phyloP scores from a whole-genome alignment of 768 basidiomycete species.

The Podaxis sp. region DNA sequence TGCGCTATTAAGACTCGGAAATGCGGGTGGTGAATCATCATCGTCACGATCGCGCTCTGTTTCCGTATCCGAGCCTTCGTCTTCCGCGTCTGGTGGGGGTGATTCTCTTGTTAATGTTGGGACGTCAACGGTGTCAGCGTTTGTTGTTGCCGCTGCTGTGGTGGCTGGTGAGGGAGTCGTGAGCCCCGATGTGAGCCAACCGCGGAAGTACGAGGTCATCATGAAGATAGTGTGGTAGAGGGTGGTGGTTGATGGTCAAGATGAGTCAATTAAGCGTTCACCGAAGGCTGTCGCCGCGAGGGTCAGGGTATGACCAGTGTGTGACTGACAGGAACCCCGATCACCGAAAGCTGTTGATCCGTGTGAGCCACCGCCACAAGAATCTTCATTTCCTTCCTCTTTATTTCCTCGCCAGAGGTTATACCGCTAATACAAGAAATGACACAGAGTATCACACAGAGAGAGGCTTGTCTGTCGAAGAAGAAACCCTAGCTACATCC shows the following conservation, averaged over 20 bases:
- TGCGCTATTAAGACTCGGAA: slow-evolving; percentile 70
- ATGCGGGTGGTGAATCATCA: slow-evolving; percentile 67
- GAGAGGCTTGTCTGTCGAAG: not conserved
- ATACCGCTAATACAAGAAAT: not conserved
- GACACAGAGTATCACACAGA: not conserved
- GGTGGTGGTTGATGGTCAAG: slow-evolving; percentile 12
- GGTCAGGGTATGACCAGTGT: not conserved
- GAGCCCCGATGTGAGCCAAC: slow-evolving; percentile 49
- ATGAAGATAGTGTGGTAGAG: not conserved
- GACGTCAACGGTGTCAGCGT: slow-evolving; percentile 21
- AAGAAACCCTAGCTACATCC: not conserved
- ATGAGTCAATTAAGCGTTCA: not conserved
- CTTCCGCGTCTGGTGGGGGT: slow-evolving; percentile 42
- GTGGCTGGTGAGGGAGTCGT: slow-evolving; percentile 21
- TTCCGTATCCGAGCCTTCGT: slow-evolving; percentile 32
- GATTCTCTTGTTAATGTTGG: slow-evolving; percentile 37
- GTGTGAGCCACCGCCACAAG: not conserved
- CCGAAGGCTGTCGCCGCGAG: not conserved
- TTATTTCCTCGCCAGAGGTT: not conserved
- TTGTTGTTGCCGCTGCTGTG: slow-evolving; percentile 22
- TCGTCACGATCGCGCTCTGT: slow-evolving; percentile 36
- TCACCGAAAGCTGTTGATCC: slow-evolving; percentile 4
- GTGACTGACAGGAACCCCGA: not conserved
- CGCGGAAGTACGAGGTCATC: slow-evolving; percentile 61
- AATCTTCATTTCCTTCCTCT: not conserved